Base-by-base conservation (phyloP, 306 rosid species). In the Quercus agrifolia region DNA sequence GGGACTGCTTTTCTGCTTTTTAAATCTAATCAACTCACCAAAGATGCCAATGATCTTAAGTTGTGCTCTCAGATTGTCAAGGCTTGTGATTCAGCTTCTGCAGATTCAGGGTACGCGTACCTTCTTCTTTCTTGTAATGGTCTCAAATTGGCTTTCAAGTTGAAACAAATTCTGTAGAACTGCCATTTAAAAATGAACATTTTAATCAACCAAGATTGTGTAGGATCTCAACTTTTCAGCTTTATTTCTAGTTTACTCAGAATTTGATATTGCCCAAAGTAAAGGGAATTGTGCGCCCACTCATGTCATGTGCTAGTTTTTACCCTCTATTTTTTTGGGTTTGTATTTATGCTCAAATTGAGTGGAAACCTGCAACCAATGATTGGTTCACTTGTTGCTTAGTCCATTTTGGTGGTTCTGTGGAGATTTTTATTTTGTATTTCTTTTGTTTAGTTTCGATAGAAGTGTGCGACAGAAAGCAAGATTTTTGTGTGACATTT, bases 1-100 rank as follows among this genome's bases (percentile, higher is more conserved):
- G 98, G 98, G 63, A 91, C 97, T 30, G 96, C 94, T 5, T 92
- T 69, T 79, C 52, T 92, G 71, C 84, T 84, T 73, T 91, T 94
- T 74, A 89, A 89, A 80, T 87, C 92, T 28, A 92, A 83, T 71
- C 90, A 82, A 82, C 86, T 91, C 56, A 89, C 92, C 61, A 83
- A 92, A 20, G 82, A 88, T 46, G 78, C 4, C 23, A 79, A 46
- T 83, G 97, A 94, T 82, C 98, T 91, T 83, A 79, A 74, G 55
- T 81, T 92, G 49, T 92, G 97, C 86, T 86, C 80, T 25, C 86
- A 90, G 44, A 91, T 94, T 77, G 86, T 94, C 61, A 78, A 82
- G 76, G 94, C 94, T 59, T 94, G 97, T 85, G 90, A 91, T 75
- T 82, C 91, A 80, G 88, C 89, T 81, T 94, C 97, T 38, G 74